These are phyloP conservation scores for Eucalyptus tenuipes DNA, from an alignment of 345 rosid genomes.

Conservation along the genomic window DNA sequence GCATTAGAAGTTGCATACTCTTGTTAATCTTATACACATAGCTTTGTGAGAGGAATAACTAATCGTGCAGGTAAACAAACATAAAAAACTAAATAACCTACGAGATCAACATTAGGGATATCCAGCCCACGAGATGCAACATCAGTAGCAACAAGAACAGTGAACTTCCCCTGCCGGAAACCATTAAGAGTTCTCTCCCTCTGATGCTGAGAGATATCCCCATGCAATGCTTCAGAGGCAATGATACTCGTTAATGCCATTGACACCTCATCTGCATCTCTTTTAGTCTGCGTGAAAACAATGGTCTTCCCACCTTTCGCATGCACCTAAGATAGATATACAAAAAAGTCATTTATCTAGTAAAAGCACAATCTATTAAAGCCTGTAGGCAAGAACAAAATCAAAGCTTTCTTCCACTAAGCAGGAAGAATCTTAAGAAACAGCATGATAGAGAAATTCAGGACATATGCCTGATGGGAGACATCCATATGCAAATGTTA, in stretches of 20 bases:
- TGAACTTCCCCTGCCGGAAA: constrained; percentile 94
- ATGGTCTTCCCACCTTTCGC: constrained; percentile 98
- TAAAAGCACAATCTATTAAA: neutral
- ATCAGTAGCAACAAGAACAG: constrained; percentile 96
- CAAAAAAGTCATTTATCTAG: neutral
- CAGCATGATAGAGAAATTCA: neutral
- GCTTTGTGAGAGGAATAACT: neutral
- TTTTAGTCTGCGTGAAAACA: constrained; percentile 90
- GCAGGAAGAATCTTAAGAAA: neutral
- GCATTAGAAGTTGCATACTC: neutral
- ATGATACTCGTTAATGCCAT: constrained; percentile 66
- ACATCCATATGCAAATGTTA: neutral
- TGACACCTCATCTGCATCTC: constrained; percentile 97
- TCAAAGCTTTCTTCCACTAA: neutral
- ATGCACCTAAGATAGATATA: constrained; percentile 46
- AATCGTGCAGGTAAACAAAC: neutral
- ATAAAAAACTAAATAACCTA: constrained; percentile 12
- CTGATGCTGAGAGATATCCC: constrained; percentile 98
- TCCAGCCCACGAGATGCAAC: constrained; percentile 98
- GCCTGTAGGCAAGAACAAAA: neutral
- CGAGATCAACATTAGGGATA: constrained; percentile 93
- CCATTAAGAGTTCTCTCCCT: constrained; percentile 95
- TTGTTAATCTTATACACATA: neutral
- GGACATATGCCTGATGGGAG: neutral
- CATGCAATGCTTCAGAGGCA: constrained; percentile 94